These are phyloP conservation scores for Ceratocystis harringtonii DNA, from an alignment of 2,329 filamentous ascomycete genomes.

Conservation along the genomic window DNA sequence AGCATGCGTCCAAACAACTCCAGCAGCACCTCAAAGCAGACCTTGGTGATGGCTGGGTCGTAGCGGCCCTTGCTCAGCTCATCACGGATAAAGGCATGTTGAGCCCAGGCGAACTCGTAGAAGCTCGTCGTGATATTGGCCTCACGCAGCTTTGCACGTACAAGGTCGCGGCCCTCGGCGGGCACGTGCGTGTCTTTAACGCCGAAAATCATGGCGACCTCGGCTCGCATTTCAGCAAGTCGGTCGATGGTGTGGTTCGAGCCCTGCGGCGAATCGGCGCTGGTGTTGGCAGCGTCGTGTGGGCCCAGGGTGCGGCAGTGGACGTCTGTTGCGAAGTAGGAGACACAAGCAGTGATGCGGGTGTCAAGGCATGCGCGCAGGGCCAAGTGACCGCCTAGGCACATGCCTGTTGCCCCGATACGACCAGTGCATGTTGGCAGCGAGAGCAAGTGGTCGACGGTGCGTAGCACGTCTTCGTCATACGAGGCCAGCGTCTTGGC, in stretches of 20 bases:
- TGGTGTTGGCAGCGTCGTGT: constrained; percentile 34
- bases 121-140: constrained; percentile 61
- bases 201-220: constrained; percentile 81
- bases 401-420: constrained; percentile 77
- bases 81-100: constrained; percentile 88
- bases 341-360: constrained; percentile 60
- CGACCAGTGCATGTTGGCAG: constrained; percentile 67
- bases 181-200: constrained; percentile 85
- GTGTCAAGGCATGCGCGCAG: constrained; percentile 52
- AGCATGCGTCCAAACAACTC: constrained; percentile 70
- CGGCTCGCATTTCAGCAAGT: constrained; percentile 54
- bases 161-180: constrained; percentile 64
- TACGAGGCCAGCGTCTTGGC: constrained; percentile 75
- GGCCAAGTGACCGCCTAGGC: constrained; percentile 76
- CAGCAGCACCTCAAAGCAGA: constrained; percentile 80
- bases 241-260: constrained; percentile 39
- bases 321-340: constrained; percentile 88
- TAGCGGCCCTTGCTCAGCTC: constrained; percentile 89
- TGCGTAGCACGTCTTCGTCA: constrained; percentile 58
- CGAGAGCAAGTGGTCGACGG: constrained; percentile 54
- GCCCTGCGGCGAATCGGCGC: constrained; percentile 23
- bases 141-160: constrained; percentile 66
- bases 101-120: constrained; percentile 84
- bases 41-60: constrained; percentile 70
- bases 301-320: constrained; percentile 64